phyloP scores from a whole-genome alignment of 129 eudicot genomes.

The Heracleum sosnowskyi region DNA sequence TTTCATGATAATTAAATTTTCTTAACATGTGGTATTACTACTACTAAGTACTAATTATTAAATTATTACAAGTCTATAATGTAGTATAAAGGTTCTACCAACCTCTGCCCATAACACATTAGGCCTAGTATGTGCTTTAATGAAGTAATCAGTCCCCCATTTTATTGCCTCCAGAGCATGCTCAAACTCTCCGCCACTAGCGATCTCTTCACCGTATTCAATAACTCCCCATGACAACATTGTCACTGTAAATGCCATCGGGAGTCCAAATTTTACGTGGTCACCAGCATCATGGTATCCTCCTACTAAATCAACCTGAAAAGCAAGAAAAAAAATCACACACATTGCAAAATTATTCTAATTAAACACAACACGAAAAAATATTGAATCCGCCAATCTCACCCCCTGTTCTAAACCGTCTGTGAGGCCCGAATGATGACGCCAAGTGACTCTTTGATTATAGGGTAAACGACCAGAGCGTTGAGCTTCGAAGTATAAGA shows the following conservation, averaged over 20 bases:
- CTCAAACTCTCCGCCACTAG: slow-evolving; percentile 42
- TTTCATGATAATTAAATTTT: no score
- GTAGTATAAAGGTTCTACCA: background rate
- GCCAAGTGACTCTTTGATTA: slow-evolving; percentile 89
- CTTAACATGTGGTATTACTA: background rate
- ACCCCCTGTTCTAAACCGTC: slow-evolving; percentile 89
- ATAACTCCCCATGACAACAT: slow-evolving; percentile 77
- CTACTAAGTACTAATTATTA: background rate
- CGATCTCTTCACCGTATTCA: slow-evolving; percentile 46
- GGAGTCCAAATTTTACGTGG: slow-evolving; percentile 88
- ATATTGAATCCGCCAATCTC: background rate
- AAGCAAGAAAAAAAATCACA: background rate
- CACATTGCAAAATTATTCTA: background rate
- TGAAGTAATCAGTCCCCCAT: slow-evolving; percentile 1
- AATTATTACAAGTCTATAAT: background rate
- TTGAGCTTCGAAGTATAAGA: slow-evolving; percentile 85
- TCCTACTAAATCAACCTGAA: slow-evolving; percentile 81
- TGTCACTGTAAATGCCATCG: slow-evolving; percentile 93
- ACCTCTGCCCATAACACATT: background rate
- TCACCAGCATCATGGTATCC: slow-evolving; percentile 97
- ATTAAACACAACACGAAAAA: background rate
- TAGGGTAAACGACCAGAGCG: slow-evolving; percentile 90
- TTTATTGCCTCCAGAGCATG: slow-evolving; percentile 31
- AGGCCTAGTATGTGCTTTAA: slow-evolving; percentile 5
- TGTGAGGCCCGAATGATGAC: slow-evolving; percentile 73